phyloP scores from a whole-genome alignment of 2,329 filamentous ascomycete species.

The Alternaria dauci region DNA sequence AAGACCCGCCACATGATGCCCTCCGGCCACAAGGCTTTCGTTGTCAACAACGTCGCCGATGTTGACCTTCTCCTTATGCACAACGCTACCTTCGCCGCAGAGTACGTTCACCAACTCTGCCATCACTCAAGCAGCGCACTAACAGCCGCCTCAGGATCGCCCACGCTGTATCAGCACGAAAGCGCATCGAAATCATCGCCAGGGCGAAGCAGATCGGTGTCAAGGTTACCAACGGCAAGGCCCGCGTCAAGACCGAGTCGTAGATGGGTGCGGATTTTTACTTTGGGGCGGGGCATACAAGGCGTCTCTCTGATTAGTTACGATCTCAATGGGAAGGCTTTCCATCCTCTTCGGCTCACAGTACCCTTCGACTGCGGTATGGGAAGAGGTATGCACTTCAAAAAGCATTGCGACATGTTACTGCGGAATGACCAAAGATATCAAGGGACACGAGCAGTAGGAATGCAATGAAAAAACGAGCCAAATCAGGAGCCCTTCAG shows the following conservation, averaged over 20 bases:
- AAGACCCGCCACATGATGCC: conserved; percentile 99
- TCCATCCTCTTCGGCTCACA: conserved; percentile 39
- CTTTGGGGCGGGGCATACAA: conserved; percentile 47
- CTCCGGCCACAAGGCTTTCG: conserved; percentile 99
- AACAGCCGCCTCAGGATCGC: conserved; percentile 73
- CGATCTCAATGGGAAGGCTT: conserved; percentile 48
- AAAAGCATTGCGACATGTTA: conserved; percentile 37
- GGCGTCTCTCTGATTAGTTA: conserved; percentile 52
- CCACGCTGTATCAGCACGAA: conserved; percentile 96
- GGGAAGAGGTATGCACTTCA: conserved; percentile 41
- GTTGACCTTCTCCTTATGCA: conserved; percentile 99
- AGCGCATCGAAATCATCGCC: conserved; percentile 97
- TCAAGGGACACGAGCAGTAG: conserved; percentile 30
- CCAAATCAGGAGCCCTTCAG: conserved; percentile 19
- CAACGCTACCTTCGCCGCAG: conserved; percentile 98
- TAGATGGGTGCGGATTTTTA: conserved; percentile 52
- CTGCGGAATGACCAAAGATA: conserved; percentile 28
- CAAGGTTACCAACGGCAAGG: conserved; percentile 99
- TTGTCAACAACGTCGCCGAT: conserved; percentile 94
- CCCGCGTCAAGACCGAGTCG: conserved; percentile 95
- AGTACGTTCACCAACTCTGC: conserved; percentile 68
- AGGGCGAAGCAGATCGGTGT: conserved; percentile 98
- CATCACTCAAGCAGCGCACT: conserved; percentile 11
- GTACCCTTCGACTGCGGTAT: conserved; percentile 26
- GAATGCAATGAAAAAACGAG: conserved; percentile 41